Evolutionary conservation across 345 rosid species (phyloP), one percentile per base, ranked within the genome.

Genomic region (Pugionium dolabratum): DNA sequence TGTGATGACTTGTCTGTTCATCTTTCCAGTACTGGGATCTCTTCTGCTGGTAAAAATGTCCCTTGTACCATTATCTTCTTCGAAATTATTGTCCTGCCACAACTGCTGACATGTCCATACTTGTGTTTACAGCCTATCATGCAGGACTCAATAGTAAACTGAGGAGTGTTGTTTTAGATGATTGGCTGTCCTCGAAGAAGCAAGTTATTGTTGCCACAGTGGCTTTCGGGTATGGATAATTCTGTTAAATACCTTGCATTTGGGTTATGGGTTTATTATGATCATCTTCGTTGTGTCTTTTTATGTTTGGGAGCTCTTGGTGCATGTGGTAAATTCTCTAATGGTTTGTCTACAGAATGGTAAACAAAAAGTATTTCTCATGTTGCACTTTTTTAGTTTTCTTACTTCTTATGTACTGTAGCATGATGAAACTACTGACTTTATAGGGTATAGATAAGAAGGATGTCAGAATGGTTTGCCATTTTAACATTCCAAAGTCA

Each of bases 121-220:
- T 26, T 60, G 59, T 71, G 62, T 51, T 72, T 72, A 63, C 85
- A 94, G 99, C 97, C 49, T 94, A 90, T 66, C 99, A 90, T 46
- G 99, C 99, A 27, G 99, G 99, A 56, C 76, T 90, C 68, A 85
- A 84, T 59, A 86, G 86, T 65, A 88, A 88, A 76, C 47, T 84
- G 72, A 78, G 97, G 74, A 90, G 85, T 66, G 66, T 85, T n/a
- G 85, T 88, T 61, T 83, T 94, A 78, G 97, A 86, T 78, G 80
- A 86, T 72, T 94, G 97, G 99, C 64, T 90, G 56, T 90, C 92
- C 77, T 90, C 96, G 4, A 94, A 84, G 81, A 84, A 75, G 75
- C 99, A 85, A 82, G 92, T 94, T 68, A 92, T 94, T 63, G 95
- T 94, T 52, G 99, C 99, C 75, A 94, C 99, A 7, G 97, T 90